Evolutionary conservation across 768 basidiomycete species (phyloP).

Genomic region (Suillus occidentalis): DNA sequence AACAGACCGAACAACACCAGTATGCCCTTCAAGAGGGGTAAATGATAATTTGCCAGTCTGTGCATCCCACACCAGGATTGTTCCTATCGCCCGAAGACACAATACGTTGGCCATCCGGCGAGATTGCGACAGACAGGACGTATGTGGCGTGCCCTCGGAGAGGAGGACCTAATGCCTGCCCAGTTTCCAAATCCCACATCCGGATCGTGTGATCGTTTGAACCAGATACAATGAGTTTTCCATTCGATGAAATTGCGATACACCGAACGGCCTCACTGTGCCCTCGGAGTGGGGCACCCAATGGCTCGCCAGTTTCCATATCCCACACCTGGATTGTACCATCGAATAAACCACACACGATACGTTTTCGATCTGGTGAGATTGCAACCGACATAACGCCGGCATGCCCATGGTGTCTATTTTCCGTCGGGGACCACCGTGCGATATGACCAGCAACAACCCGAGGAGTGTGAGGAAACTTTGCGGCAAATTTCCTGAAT

Average conservation of each 20-base stretch:
- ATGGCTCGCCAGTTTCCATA: conserved; percentile 9
- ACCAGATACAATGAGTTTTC: conserved; percentile 25
- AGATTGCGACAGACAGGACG: conserved; percentile 32
- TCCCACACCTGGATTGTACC: conserved; percentile 12
- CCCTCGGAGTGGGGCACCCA: conserved; percentile 6
- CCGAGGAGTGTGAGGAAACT: not conserved
- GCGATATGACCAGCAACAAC: not conserved
- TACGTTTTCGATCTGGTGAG: conserved; percentile 6
- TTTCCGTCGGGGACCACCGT: not conserved
- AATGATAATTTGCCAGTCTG: conserved; percentile 12
- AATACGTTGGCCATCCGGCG: conserved; percentile 30
- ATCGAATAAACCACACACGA: conserved; percentile 8
- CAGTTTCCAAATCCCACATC: conserved; percentile 26
- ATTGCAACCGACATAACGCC: conserved; percentile 3
- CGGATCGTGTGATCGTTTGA: conserved; percentile 31
- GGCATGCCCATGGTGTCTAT: not conserved
- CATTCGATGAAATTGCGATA: conserved; percentile 13
- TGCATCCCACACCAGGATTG: conserved; percentile 32
- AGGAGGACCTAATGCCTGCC: conserved; percentile 23
- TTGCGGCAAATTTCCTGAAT: not conserved
- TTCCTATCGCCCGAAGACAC: conserved; percentile 32
- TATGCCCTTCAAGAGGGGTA: not conserved
- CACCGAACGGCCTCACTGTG: conserved; percentile 4
- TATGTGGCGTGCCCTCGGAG: conserved; percentile 26
- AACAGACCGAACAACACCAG: not conserved